A percentile compares a stretch with the other conserved stretches of the same genome.
These are phyloP conservation scores for Saccharomycopsis schoenii DNA, from an alignment of 805 yeast genomes.

Conservation along the genomic window DNA sequence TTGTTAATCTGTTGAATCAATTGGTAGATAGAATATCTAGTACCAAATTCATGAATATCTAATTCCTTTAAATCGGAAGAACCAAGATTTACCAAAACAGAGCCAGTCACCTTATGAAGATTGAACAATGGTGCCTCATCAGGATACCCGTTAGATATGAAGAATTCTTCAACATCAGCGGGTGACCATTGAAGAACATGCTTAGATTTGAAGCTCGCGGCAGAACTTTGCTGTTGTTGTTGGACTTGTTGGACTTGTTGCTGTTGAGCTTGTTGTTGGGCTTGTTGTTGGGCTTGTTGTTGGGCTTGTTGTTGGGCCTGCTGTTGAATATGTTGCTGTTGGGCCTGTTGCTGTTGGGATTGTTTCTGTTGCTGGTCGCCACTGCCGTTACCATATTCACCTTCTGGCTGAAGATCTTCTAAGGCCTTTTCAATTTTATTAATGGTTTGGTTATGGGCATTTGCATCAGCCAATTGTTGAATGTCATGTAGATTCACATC, in stretches of 20 bases:
- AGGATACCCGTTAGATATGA: constrained; percentile 65
- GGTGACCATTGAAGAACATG: constrained; percentile 57
- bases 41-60: constrained; percentile 88
- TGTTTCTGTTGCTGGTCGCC: constrained; percentile 8
- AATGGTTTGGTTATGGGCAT: constrained; percentile 33
- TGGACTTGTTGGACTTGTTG: background rate
- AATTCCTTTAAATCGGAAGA: constrained; percentile 80
- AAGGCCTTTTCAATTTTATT: constrained; percentile 67
- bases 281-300: constrained; percentile 6
- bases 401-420: constrained; percentile 31
- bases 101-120: constrained; percentile 82
- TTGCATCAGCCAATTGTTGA: background rate
- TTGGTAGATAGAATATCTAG: constrained; percentile 44
- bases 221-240: background rate
- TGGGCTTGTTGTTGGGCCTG: background rate
- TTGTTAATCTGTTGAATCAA: background rate
- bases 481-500: background rate
- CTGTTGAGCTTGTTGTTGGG: constrained; percentile 4
- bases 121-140: constrained; percentile 65
- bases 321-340: constrained; percentile 10
- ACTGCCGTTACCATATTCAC: background rate
- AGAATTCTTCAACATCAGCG: constrained; percentile 71
- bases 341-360: background rate
- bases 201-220: constrained; percentile 20
- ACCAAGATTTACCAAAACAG: constrained; percentile 76